Base-by-base conservation (phyloP, 192 early-diverging fungal genomes). In the Podila epicladia region DNA sequence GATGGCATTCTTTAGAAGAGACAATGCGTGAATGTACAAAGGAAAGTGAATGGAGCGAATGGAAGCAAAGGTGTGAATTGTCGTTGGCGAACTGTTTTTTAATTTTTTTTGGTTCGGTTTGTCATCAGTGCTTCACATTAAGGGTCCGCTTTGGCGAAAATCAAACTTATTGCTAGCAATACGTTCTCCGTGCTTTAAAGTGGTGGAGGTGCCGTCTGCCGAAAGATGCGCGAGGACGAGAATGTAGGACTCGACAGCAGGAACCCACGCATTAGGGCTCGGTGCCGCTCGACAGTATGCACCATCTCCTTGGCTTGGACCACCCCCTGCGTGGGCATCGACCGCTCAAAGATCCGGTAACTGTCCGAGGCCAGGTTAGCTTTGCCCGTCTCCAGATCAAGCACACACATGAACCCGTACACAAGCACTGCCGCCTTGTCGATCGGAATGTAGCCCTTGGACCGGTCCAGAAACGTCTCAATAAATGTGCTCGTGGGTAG, bases 381-480 rank as follows among this genome's bases (percentile, higher is more conserved):
- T 29, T 73, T 80, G 62, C 77, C 77, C n/a, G 77, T 69, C 66
- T 80, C 77, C 33, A 73, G 53, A 45, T 80, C 71, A 31, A 72
- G 66, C 31, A 80, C 77, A 28, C 77, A 80, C 71, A 80, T 80
- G 38, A 69, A 80, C 9, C 77, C 71, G 57, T 80, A 80, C n/a
- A 80, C 77, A 62, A 80, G 67, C 66, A 80, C 77, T 8, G 77
- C 71, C 9, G 71, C 77, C 12, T 71, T 65, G 49, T 80, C 77
- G 48, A 80, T 80, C 1, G 77, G 67, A 3, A 80, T 53, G 26
- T 80, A 71, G 2, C 77, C 77, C 17, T 69, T 69, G 60, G 77
- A 80, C 32, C 71, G 70, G 37, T 73, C 67, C 51, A 80, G 28
- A 41, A 80, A 80, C 5, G 57, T 73, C 32, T 80, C 77, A 19